Percentiles rank a stretch among this genome's conserved stretches.
Evolutionary conservation across 331 rosid species (phyloP).

Genomic region (Saraca asoca): DNA sequence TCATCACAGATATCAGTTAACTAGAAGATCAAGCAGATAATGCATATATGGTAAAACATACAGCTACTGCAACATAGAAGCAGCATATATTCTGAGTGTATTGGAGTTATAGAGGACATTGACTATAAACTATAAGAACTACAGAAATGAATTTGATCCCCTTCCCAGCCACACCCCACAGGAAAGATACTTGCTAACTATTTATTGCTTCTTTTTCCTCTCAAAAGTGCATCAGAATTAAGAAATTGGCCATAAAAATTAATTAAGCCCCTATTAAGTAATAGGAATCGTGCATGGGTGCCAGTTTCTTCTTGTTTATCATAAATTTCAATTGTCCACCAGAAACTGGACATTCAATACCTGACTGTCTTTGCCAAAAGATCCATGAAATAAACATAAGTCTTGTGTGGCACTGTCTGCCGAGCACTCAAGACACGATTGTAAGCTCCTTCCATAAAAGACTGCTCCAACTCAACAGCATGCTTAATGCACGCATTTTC

Average conservation of each 20-base stretch:
- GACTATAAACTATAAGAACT: too few species aligned
- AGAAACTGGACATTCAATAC: constrained; percentile 40
- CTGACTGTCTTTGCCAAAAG: constrained; percentile 96
- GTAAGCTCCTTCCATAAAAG: constrained; percentile 99
- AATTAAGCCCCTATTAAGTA: constrained; percentile 7
- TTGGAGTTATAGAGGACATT: too few species aligned
- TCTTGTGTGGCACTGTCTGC: constrained; percentile 86
- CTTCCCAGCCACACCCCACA: too few species aligned
- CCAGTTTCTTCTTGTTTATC: constrained; percentile 17
- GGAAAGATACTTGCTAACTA: too few species aligned
- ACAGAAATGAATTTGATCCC: too few species aligned
- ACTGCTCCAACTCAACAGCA: constrained; percentile 98
- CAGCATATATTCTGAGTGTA: too few species aligned
- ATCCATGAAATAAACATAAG: constrained; percentile 91
- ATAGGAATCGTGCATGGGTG: constrained; percentile 11
- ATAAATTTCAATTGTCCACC: constrained; percentile 4
- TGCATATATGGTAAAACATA: too few species aligned
- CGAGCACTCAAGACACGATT: constrained; percentile 94
- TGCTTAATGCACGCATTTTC: constrained; percentile 92
- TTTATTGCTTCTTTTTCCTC: too few species aligned
- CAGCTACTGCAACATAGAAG: too few species aligned
- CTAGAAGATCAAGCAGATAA: too few species aligned
- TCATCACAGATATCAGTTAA: too few species aligned
- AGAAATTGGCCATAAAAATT: too few species aligned
- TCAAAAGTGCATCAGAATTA: constrained; percentile 3